Evolutionary conservation across 2,329 filamentous ascomycete species (phyloP), one percentile per base, ranked within the genome.

Genomic region (Epichloe glyceriae): DNA sequence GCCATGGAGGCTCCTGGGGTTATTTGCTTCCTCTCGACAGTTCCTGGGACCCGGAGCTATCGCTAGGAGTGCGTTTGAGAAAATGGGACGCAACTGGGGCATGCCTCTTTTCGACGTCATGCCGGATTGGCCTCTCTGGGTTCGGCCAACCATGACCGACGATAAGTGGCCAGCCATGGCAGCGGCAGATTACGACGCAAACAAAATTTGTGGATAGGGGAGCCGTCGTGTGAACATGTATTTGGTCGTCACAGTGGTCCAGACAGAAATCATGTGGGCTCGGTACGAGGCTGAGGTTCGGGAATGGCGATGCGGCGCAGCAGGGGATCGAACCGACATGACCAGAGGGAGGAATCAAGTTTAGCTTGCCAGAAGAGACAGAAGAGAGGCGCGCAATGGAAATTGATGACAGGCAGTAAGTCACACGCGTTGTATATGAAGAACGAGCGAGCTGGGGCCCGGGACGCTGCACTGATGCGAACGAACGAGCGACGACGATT

Each of bases 21-120:
- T 43, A 43, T 34, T 15, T 49, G 12, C 39, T 49, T 30, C 39
- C 46, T 33, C 47, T 49, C 5, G 47, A 49, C 26, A 37, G 47
- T 22, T 49, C 47, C 11, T 41, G 5, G 35, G 38, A 49, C 19
- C 3, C 5, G 12, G 39, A 43, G 20, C 7, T 49, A 11, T 33
- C 35, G 5, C 47, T 49, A 4, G 38, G 47, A 19, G 39, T 49
- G 5, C 19, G 20, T 11, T 34, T 49, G n/a, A 39, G 22, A 2
- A 43, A 35, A 12, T 49, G 47, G 22, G 47, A 39, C 47, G 26
- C 26, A 30, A 30, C 26, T 10, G 26, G 8, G 26, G 39, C n/a
- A 17, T 41, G 10, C 14, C 6, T 19, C 11, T 5, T 6, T 20
- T 41, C 17, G 17, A 41, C 11, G 11, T 12, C 5, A 19, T 41